Conservation (phyloP, 2,329 filamentous ascomycete species). For the Claviceps lovelessii region DNA sequence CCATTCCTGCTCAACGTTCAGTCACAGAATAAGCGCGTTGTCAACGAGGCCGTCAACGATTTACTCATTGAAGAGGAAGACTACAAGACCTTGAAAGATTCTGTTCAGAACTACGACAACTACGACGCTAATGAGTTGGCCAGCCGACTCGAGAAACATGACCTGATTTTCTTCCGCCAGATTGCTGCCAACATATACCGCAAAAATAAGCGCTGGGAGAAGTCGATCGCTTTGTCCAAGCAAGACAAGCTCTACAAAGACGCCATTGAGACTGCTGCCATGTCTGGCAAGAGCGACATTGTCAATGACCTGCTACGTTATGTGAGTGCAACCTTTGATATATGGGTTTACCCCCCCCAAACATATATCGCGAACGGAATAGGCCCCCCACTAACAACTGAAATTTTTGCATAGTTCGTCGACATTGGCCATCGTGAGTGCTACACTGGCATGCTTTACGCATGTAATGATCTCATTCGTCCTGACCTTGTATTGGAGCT, state of each 20-base stretch:
- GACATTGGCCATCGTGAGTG: conserved; percentile 98
- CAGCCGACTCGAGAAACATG: conserved; percentile 86
- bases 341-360: too few species aligned
- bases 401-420: conserved; percentile 54
- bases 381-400: conserved; percentile 13
- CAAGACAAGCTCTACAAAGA: conserved; percentile 99
- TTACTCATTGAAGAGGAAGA: conserved; percentile 97
- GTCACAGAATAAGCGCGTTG: conserved; percentile 90
- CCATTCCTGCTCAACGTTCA: conserved; percentile 96
- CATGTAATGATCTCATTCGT: conserved; percentile 93
- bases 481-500: conserved; percentile 88
- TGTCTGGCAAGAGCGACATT: conserved; percentile 78
- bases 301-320: conserved; percentile 94
- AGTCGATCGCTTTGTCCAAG: conserved; percentile 93
- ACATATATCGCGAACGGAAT: neutral
- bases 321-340: conserved; percentile 46
- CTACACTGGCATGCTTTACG: conserved; percentile 99
- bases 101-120: conserved; percentile 97
- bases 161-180: conserved; percentile 97
- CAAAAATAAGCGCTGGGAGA: conserved; percentile 99
- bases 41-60: conserved; percentile 97
- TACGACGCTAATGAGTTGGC: conserved; percentile 92
- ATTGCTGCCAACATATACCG: conserved; percentile 97
- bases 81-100: conserved; percentile 95
- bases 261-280: conserved; percentile 91